Conservation (phyloP, 164 flowering plant species). For the Magnolia kwangsiensis region DNA sequence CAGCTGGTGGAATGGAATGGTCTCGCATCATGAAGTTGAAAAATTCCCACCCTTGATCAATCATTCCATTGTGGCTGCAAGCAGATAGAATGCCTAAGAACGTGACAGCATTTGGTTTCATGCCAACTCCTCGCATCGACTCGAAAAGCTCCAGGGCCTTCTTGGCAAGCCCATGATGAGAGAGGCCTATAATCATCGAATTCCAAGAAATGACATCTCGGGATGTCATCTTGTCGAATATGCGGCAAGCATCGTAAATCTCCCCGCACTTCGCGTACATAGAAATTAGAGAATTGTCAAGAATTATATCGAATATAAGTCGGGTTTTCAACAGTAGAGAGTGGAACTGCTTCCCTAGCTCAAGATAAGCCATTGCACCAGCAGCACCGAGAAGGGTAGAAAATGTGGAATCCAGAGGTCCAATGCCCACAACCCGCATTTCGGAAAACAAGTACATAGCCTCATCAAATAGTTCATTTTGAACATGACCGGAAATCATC, state of each 20-base stretch:
- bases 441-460: slow-evolving; percentile 32
- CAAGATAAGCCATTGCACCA: slow-evolving; percentile 48
- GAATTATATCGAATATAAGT: slow-evolving; percentile 25
- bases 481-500: slow-evolving; percentile 51
- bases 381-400: slow-evolving; percentile 52
- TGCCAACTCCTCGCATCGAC: slow-evolving; percentile 32
- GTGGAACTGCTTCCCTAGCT: slow-evolving; percentile 47
- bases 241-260: slow-evolving; percentile 27
- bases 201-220: slow-evolving; percentile 65
- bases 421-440: slow-evolving; percentile 36
- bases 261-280: slow-evolving; percentile 66
- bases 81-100: slow-evolving; percentile 44
- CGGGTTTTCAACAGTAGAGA: slow-evolving; percentile 32
- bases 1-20: slow-evolving; percentile 25
- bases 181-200: slow-evolving; percentile 51
- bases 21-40: slow-evolving; percentile 32
- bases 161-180: slow-evolving; percentile 37
- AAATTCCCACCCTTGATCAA: slow-evolving; percentile 27
- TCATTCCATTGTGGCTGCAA: slow-evolving; percentile 41
- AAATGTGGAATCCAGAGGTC: slow-evolving; percentile 34
- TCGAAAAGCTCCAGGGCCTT: slow-evolving; percentile 33
- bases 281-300: slow-evolving; percentile 47
- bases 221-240: slow-evolving; percentile 34
- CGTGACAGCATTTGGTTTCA: slow-evolving; percentile 37
- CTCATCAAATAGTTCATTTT: slow-evolving; percentile 46